These are phyloP conservation scores for Colletotrichum magnum DNA, from an alignment of 2,329 filamentous ascomycete genomes.

Conservation along the genomic window DNA sequence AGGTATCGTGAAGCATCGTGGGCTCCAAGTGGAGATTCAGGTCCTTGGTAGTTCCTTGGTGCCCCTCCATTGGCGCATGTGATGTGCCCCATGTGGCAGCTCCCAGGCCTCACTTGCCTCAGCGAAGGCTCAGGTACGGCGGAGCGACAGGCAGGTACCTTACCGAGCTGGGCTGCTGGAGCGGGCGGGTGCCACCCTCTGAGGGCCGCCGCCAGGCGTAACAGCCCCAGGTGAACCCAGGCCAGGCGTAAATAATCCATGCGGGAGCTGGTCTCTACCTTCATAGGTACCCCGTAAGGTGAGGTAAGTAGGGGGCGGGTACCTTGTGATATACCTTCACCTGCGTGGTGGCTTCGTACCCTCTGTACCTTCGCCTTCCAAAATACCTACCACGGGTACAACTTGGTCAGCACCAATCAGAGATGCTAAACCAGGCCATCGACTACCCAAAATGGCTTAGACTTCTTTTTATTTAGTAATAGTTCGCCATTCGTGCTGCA, in stretches of 20 bases:
- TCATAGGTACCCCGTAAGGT: background rate
- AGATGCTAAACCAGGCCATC: background rate
- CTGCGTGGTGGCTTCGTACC: too few species aligned
- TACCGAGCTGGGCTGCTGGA: background rate
- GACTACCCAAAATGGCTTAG: slow-evolving; percentile 36
- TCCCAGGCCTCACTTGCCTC: slow-evolving; percentile 39
- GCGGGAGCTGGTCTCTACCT: background rate
- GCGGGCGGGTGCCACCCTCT: background rate
- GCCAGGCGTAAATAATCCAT: background rate
- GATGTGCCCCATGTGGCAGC: slow-evolving; percentile 40
- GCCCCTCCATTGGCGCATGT: slow-evolving; percentile 41
- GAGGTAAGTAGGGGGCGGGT: background rate
- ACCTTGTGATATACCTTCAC: background rate
- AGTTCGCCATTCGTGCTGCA: slow-evolving; percentile 33
- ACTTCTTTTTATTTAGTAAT: slow-evolving; percentile 38
- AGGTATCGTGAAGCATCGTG: slow-evolving; percentile 25
- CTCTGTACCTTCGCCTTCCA: too few species aligned
- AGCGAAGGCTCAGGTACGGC: slow-evolving; percentile 28
- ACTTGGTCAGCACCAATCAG: slow-evolving; percentile 25
- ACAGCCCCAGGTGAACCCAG: slow-evolving; percentile 1
- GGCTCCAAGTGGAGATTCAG: slow-evolving; percentile 29
- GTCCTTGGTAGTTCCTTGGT: slow-evolving; percentile 37
- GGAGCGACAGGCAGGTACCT: slow-evolving; percentile 29
- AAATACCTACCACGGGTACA: background rate
- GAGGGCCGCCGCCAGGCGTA: background rate